Evolutionary conservation across 2,329 filamentous ascomycete genomes (phyloP).

Genomic region (Juglanconis oblonga): DNA sequence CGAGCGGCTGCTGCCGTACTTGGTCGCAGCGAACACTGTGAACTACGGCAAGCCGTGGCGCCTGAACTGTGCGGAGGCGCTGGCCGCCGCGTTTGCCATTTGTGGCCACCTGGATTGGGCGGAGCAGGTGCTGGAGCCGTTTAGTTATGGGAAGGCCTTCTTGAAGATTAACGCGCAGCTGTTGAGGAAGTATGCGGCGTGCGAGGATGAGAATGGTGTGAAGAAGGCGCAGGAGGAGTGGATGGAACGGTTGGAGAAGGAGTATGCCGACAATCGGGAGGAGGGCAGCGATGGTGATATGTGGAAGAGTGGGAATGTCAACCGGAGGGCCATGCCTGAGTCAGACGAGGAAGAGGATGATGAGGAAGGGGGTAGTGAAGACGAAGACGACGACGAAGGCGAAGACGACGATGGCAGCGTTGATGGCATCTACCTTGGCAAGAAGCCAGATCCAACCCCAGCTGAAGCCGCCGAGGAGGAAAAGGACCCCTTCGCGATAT

Average conservation of each 20-base stretch:
- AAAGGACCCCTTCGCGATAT: slow-evolving; percentile 70
- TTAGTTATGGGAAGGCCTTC: slow-evolving; percentile 85
- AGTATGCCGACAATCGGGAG: slow-evolving; percentile 78
- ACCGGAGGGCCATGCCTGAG: slow-evolving; percentile 55
- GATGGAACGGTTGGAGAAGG: slow-evolving; percentile 84
- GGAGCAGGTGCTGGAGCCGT: slow-evolving; percentile 74
- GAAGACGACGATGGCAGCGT: slow-evolving; percentile 41
- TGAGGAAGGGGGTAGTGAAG: slow-evolving; percentile 45
- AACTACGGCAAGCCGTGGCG: slow-evolving; percentile 97
- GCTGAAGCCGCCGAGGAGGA: slow-evolving; percentile 33
- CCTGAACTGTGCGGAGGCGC: slow-evolving; percentile 91
- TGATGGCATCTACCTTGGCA: slow-evolving; percentile 61
- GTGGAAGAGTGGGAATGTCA: slow-evolving; percentile 90
- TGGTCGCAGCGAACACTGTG: slow-evolving; percentile 93
- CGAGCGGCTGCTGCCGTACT: slow-evolving; percentile 85
- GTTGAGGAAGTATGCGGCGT: slow-evolving; percentile 81
- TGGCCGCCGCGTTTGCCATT: slow-evolving; percentile 90
- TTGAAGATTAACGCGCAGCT: slow-evolving; percentile 84
- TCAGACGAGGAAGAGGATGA: slow-evolving; percentile 43
- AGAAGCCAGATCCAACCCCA: slow-evolving; percentile 37
- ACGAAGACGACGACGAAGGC: slow-evolving; percentile 40
- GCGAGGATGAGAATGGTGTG: slow-evolving; percentile 74
- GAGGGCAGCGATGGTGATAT: slow-evolving; percentile 68
- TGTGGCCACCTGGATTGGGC: slow-evolving; percentile 93
- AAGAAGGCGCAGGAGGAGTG: slow-evolving; percentile 84